These are phyloP conservation scores for Lanzia echinophila DNA, from an alignment of 2,329 filamentous ascomycete species.

Conservation along the genomic window DNA sequence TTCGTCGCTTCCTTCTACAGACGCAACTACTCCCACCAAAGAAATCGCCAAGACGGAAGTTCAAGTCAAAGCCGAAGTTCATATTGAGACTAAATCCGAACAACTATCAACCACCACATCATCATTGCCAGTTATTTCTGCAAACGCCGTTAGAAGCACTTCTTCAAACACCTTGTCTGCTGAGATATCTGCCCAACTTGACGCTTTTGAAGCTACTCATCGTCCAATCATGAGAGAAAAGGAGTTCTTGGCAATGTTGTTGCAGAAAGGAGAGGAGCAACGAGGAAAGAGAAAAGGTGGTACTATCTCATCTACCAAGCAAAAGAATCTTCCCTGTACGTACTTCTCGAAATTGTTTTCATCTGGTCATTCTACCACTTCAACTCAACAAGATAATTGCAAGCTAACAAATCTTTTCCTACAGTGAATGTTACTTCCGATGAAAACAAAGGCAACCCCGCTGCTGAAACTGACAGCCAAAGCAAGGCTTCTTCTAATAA, in stretches of 20 bases:
- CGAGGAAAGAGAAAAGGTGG: not conserved
- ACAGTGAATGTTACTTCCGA: not conserved
- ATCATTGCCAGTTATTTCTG: too few relatives aligned
- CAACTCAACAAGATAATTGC: not conserved
- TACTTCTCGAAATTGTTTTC: not conserved
- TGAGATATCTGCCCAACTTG: not conserved
- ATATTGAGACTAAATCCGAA: too few relatives aligned
- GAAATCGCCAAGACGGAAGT: too few relatives aligned
- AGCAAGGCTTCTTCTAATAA: not conserved
- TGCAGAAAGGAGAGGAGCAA: not conserved
- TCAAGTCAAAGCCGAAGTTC: too few relatives aligned
- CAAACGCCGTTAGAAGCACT: too few relatives aligned
- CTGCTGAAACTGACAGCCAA: not conserved
- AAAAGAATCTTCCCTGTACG: not conserved
- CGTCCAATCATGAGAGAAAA: not conserved
- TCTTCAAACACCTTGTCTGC: not conserved
- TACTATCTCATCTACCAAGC: too few relatives aligned
- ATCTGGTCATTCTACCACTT: not conserved
- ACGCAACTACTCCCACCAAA: too few relatives aligned
- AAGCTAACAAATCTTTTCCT: not conserved
- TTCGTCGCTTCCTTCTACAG: too few relatives aligned
- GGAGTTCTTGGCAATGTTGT: slow-evolving; percentile 4
- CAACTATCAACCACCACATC: too few relatives aligned
- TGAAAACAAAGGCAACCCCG: too few relatives aligned
- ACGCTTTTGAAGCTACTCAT: not conserved